Percentiles rank a stretch among this genome's conserved stretches.
These are phyloP conservation scores for Ceratobasidium sp. DNA, from an alignment of 1,284 basidiomycete species.

Conservation along the genomic window DNA sequence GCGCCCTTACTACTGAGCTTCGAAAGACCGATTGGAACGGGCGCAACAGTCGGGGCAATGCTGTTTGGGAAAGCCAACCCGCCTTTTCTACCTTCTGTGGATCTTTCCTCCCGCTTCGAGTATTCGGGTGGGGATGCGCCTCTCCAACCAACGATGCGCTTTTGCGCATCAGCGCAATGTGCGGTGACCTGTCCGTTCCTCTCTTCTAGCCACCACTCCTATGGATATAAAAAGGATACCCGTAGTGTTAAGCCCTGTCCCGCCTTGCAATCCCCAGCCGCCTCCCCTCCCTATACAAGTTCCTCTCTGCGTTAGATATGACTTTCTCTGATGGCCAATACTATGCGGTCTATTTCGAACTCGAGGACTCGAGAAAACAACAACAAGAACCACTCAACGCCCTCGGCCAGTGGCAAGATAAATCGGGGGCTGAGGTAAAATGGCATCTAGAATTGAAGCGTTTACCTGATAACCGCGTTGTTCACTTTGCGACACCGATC, in stretches of 20 bases:
- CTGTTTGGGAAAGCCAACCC: no score
- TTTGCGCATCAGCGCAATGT: no score
- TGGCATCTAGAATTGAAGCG: background rate
- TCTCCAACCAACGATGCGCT: no score
- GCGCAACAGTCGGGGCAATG: no score
- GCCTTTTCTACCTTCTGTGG: no score
- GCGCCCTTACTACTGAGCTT: no score
- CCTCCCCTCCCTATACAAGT: background rate
- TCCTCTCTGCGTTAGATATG: background rate
- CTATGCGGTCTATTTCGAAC: background rate
- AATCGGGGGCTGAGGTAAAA: background rate
- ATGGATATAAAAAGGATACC: background rate
- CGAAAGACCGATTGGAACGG: no score
- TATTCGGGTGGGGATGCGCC: no score
- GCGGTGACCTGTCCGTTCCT: no score
- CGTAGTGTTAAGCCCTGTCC: background rate
- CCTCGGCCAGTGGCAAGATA: conserved; percentile 3
- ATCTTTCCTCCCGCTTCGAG: no score
- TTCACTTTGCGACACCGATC: conserved; percentile 2
- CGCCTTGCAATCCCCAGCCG: background rate
- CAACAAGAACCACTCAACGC: background rate
- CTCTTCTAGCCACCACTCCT: background rate
- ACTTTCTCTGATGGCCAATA: no score
- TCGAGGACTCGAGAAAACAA: background rate
- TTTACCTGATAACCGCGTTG: background rate